Evolutionary conservation across 805 yeast genomes (phyloP), one percentile per base, ranked within the genome.

Genomic region (Candida easanensis): DNA sequence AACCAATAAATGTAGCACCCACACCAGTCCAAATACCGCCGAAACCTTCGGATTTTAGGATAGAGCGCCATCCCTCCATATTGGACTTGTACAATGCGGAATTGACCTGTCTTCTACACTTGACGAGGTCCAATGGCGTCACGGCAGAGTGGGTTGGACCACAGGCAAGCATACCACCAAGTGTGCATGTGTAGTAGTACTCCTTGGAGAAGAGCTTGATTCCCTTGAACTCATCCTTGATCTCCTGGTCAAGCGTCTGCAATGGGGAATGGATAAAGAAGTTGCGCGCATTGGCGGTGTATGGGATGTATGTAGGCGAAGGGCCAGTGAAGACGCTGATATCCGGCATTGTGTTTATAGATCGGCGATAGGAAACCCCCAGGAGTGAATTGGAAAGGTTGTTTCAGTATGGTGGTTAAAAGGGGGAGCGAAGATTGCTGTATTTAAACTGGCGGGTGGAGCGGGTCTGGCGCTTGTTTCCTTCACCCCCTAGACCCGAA

Each of bases 81-180:
- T 88, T 90, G 44, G 91, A 79, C 54, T 69, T 73, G 70, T 91
- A 91, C 13, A 90, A 66, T 4, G 69, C 44, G 1, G 95, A 66
- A 63, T 87, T 75, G 22, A 91, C 97, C 68, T 91, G 98, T 54
- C 91, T 73, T 62, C 98, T 82, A 70, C 95, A 86, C 69, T 91
- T 91, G 61, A 93, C 95, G 43, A 93, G 70, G 68, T 91, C 99
- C 45, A 91, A 73, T 4, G 98, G 98, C 6, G 97, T 87, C 20
- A 93, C 95, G 3, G 85, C 78, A 2, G 96, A 80, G 65, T 91
- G 99, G 13, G 98, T 91, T 26, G 98, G 97, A 14, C 97, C 97
- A 73, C 98, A 91, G 2, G 98, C 97, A 45, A 84, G 51, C 6
- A 78, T 65, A 41, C 85, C 85, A 31, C 85, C 85, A 10, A 78